Conservation (phyloP, 331 rosid genomes). For the Malus hybrid region DNA sequence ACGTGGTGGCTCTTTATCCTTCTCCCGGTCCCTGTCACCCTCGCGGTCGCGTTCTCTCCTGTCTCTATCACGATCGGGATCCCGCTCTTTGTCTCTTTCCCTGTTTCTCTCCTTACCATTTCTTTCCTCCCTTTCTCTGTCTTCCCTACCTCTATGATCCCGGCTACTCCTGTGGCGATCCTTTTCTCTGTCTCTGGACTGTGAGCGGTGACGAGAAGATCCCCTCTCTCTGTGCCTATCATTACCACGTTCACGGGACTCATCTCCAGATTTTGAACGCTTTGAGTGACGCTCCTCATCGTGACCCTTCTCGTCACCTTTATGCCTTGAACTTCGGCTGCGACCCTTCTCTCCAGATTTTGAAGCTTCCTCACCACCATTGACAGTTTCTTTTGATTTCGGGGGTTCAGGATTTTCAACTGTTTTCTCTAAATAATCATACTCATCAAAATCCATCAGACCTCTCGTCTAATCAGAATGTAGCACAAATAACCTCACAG, state of each 20-base stretch:
- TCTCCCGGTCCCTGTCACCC: conserved; percentile 40
- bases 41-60: conserved; percentile 36
- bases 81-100: conserved; percentile 25
- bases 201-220: conserved; percentile 41
- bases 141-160: conserved; percentile 43
- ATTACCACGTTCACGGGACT: conserved; percentile 42
- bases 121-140: conserved; percentile 41
- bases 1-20: conserved; percentile 43
- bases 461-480: not conserved
- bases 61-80: conserved; percentile 24
- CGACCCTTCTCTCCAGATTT: conserved; percentile 48
- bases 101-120: conserved; percentile 42
- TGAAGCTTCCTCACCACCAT: conserved; percentile 37
- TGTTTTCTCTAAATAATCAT: conserved; percentile 80
- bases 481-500: not conserved
- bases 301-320: conserved; percentile 32
- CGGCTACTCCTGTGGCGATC: conserved; percentile 41
- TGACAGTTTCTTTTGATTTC: conserved; percentile 29
- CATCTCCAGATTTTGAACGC: conserved; percentile 53
- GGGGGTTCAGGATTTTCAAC: conserved; percentile 59
- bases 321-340: conserved; percentile 53
- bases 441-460: conserved; percentile 83
- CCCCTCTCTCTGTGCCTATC: conserved; percentile 42
- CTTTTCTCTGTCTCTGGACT: conserved; percentile 55
- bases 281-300: conserved; percentile 39